phyloP scores from a whole-genome alignment of 2,329 filamentous ascomycete genomes.

The Calonectria hongkongensis region DNA sequence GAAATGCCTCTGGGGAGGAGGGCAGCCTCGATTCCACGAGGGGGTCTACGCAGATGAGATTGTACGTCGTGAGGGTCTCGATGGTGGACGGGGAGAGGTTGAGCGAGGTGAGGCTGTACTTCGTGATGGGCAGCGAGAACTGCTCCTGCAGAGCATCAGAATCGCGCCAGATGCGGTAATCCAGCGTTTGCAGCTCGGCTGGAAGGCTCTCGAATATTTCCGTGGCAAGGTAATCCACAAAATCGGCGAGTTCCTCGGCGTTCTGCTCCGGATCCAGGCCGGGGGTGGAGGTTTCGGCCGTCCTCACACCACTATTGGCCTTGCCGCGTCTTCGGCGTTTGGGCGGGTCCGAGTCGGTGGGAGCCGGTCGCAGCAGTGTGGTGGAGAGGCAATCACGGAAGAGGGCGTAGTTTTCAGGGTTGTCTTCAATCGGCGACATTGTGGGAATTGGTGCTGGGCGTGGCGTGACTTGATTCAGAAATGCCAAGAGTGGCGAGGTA shows the following conservation, averaged over 20 bases:
- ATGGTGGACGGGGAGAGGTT: slow-evolving; percentile 72
- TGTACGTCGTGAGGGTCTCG: slow-evolving; percentile 82
- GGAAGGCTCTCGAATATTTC: slow-evolving; percentile 82
- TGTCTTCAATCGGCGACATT: slow-evolving; percentile 49
- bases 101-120: slow-evolving; percentile 71
- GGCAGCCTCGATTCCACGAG: slow-evolving; percentile 58
- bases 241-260: slow-evolving; percentile 84
- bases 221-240: slow-evolving; percentile 85
- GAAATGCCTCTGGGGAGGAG: slow-evolving; percentile 70
- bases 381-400: slow-evolving; percentile 86
- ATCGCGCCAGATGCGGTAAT: slow-evolving; percentile 72
- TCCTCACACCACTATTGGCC: slow-evolving; percentile 36
- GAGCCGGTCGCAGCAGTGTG: slow-evolving; percentile 78
- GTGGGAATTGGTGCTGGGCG: slow-evolving; percentile 24
- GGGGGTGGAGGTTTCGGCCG: slow-evolving; percentile 38
- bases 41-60: slow-evolving; percentile 70
- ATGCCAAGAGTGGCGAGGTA: slow-evolving; percentile 26
- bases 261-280: slow-evolving; percentile 54
- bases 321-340: slow-evolving; percentile 65
- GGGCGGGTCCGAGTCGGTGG: slow-evolving; percentile 63
- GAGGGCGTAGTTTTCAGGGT: slow-evolving; percentile 67
- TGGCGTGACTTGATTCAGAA: slow-evolving; percentile 25
- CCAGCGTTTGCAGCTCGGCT: slow-evolving; percentile 74
- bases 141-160: slow-evolving; percentile 66
- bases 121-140: slow-evolving; percentile 76